Evolutionary conservation across 140 eudicot species (phyloP), one percentile per base, ranked within the genome.

Genomic region (Erigeron philadelphicus): DNA sequence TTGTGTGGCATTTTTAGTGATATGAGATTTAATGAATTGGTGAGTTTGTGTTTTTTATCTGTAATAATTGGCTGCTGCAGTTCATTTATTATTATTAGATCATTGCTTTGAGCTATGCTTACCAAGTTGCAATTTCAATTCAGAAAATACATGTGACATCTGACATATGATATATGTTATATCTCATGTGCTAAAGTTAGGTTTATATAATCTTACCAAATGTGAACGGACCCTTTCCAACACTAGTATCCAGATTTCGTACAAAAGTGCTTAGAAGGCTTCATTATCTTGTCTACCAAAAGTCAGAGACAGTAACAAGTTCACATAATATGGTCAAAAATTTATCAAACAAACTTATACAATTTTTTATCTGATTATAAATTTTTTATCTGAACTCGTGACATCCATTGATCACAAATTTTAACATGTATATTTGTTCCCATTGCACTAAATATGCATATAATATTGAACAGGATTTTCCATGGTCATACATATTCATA

Each of bases 341-440:
- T 64, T 64, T 25, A 42, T 64, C 9, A 64, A 40, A 43, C 53
- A 64, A 64, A 50, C 53, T 16, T 64, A n/a, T 41, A 8, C 42
- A 64, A 18, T 17, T 21, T 21, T 21, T 21, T 21, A 21, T 0
- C 25, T 21, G 25, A 21, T 21, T 21, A 21, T 0, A 21, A 21
- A 21, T 21, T 9, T 16, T 64, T 42, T 9, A 16, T 42, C 17
- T 11, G 7, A 62, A 38, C 31, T 38, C n/a, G 16, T 62, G 10
- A 8, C 68, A 62, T 41, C 47, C 35, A 12, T n/a, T 62, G 31
- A 40, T 62, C 68, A 9, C 31, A 62, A 16, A 62, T 40, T 9
- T n/a, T 15, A 9, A 13, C 38, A 38, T 62, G 3, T 10, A 62
- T 19, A 40, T 62, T 15, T 31, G 1, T 62, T 62, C 41, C 38